Base-by-base conservation (phyloP, 2,329 filamentous ascomycete genomes). In the Xylaria sp. region DNA sequence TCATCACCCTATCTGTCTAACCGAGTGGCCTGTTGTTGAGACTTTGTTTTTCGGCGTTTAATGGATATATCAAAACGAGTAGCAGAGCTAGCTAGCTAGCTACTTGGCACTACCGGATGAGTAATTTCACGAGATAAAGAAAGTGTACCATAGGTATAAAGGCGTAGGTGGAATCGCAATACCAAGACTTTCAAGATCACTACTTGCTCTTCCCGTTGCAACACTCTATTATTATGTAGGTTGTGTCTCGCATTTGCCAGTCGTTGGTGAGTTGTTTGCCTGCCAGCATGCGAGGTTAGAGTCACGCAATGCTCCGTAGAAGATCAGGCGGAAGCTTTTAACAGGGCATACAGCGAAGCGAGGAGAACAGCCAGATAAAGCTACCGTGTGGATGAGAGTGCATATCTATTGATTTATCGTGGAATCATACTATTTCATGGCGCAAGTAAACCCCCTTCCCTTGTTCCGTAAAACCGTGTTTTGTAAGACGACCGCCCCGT, bases 41-140 rank as follows among this genome's bases (percentile, higher is more conserved):
- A 56, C 54, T 56, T 64, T 60, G 39, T 19, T 41, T 56, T 43
- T 39, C 52, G 63, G 65, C 66, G 67, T 69, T 70, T 17, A 29
- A 54, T 59, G 65, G 67, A 60, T 63, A 62, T 59, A 44, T 59
- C 66, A 68, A 67, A 48, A 39, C 11, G 53, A 47, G 39, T 48
- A 50, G 49, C 51, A 50, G 42, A 44, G 44, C 45, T 40, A 46
- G 44, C 51, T 38, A 34, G 41, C 43, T 48, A 40, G 52, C 40
- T 49, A 46, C 40, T 47, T 48, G 42, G 40, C 54, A 50, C 26
- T 26, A 50, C 40, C 44, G 48, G 52, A 49, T 50, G 44, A 53
- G 37, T 50, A 50, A 52, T 53, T 58, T 44, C 40, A 59, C 51
- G 57, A 56, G 57, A 57, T 61, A 64, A 52, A 61, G 18, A 52